Base-by-base conservation (phyloP, 139 green algal genomes). In the Eudorina sp. region DNA sequence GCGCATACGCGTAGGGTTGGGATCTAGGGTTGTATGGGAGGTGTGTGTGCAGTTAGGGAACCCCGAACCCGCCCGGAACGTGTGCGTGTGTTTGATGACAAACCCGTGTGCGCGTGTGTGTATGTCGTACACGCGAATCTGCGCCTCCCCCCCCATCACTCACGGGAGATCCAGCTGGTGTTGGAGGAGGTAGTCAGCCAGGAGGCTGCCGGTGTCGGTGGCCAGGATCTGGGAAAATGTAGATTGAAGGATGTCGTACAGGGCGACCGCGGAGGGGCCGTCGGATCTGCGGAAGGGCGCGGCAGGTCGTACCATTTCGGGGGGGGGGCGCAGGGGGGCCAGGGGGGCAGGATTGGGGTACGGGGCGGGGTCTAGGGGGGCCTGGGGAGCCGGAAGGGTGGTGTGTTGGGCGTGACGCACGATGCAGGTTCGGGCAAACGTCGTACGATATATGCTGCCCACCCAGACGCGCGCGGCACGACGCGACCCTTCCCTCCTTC, bases 191-290 rank as follows among this genome's bases (percentile, higher is more conserved):
- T 58, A 14, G 72, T 79, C 72, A 18, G 45, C 74, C 29, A 82
- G 8, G 13, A 46, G 8, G 74, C 46, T 66, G 74, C 74, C 74
- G 46, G 74, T 82, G 74, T 82, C 74, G 5, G 74, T 82, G 45
- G 46, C n/a, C 3, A 64, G 46, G 11, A 62, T 19, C 18, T 27
- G 13, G 0, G 18, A 9, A 6, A 82, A 41, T 1, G 74, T 66
- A 13, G n/a, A 23, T 4, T 62, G 45, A 7, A 82, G 27, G 46
- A 62, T 82, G 21, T 0, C 0, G 74, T 82, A 45, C 74, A 82
- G 16, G 27, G 48, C 43, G 25, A 2, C 34, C 9, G 36, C 38
- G 38, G 1, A 19, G 68, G 38, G 36, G 38, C 68, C 38, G 68
- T 31, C 34, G 38, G n/a, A 19, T 74, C 64, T 74, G 60, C 13